These are phyloP conservation scores for Malassezia obtusa DNA, from an alignment of 1,284 basidiomycete species.

Conservation along the genomic window DNA sequence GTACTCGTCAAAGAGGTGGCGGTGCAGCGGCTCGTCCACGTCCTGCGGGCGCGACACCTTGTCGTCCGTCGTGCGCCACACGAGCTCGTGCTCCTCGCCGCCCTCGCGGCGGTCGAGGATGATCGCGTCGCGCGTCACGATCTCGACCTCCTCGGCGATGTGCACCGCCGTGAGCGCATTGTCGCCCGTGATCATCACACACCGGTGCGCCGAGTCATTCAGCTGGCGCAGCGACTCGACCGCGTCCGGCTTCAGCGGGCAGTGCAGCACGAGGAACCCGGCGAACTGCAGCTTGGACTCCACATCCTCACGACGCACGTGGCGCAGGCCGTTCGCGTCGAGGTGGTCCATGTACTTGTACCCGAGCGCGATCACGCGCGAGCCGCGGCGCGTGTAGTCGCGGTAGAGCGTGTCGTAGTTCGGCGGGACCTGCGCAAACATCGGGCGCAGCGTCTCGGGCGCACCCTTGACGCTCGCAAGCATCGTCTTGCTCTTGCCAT, in stretches of 20 bases:
- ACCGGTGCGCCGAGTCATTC: slow-evolving; percentile 45
- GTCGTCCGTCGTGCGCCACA: slow-evolving; percentile 41
- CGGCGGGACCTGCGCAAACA: slow-evolving; percentile 37
- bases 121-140: slow-evolving; percentile 42
- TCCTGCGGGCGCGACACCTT: slow-evolving; percentile 29
- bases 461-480: slow-evolving; percentile 45
- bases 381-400: slow-evolving; percentile 42
- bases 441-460: slow-evolving; percentile 42
- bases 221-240: slow-evolving; percentile 37
- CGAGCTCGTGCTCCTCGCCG: slow-evolving; percentile 31
- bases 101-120: slow-evolving; percentile 41
- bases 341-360: slow-evolving; percentile 38
- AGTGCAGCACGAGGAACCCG: slow-evolving; percentile 47
- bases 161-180: slow-evolving; percentile 46
- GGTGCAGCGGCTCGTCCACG: slow-evolving; percentile 32
- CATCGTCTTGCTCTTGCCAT: slow-evolving; percentile 19
- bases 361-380: slow-evolving; percentile 44
- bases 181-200: slow-evolving; percentile 49
- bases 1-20: slow-evolving; percentile 40
- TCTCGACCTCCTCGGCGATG: slow-evolving; percentile 45
- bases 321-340: slow-evolving; percentile 24
- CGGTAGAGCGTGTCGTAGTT: slow-evolving; percentile 47
- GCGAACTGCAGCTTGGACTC: slow-evolving; percentile 38
- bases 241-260: slow-evolving; percentile 46
- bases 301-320: slow-evolving; percentile 35